Conservation (phyloP, 2,329 filamentous ascomycete genomes). For the Colletotrichum sublineola region DNA sequence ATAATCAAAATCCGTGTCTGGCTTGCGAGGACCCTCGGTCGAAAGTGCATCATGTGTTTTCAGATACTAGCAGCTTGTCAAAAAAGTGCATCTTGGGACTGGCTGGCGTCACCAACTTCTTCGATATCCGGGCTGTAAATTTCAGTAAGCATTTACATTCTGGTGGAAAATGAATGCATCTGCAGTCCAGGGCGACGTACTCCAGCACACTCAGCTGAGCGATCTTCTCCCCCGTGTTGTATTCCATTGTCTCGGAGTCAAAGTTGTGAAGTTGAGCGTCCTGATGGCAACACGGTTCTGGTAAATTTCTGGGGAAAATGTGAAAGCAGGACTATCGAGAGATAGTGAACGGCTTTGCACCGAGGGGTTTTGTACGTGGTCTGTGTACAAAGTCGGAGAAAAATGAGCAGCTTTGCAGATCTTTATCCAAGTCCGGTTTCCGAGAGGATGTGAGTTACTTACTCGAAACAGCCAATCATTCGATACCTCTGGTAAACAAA, state of each 20-base stretch:
- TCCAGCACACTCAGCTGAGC: neutral
- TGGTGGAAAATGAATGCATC: neutral
- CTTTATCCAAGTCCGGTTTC: neutral
- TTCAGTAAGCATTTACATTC: neutral
- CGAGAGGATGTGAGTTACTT: neutral
- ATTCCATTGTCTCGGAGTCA: neutral
- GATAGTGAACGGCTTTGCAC: neutral
- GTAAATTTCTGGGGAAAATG: neutral
- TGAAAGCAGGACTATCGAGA: too few relatives aligned
- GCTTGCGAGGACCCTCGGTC: neutral
- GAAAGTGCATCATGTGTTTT: neutral
- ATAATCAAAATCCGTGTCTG: constrained; percentile 11
- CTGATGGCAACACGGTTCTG: neutral
- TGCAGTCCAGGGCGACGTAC: neutral
- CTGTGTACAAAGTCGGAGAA: too few relatives aligned
- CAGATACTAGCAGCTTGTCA: neutral
- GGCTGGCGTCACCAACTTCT: neutral
- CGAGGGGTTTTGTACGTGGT: too few relatives aligned
- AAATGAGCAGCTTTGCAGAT: neutral
- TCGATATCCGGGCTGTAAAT: neutral
- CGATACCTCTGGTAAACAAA: neutral
- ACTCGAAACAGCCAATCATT: neutral
- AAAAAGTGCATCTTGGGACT: neutral
- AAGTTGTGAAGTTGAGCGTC: neutral
- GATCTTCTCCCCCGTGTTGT: constrained; percentile 9